Percentiles rank a stretch among this genome's conserved stretches.
Conservation (phyloP, 202 grass and related monocot species). For the Panicum hallii region DNA sequence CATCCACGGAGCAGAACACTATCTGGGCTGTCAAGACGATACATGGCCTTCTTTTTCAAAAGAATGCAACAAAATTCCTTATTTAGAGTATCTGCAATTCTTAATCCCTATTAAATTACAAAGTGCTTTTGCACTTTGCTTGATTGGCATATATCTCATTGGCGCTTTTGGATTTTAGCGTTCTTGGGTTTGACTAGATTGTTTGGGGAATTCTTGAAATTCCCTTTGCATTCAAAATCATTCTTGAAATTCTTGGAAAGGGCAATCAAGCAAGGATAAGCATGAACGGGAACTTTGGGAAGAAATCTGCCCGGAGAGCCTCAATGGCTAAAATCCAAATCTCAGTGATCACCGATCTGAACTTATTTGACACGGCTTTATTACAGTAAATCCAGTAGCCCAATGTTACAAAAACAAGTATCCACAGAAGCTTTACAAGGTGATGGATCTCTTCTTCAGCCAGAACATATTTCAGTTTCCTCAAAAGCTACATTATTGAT, state of each 20-base stretch:
- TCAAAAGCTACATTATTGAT: conserved; percentile 60
- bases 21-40: not conserved
- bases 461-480: conserved; percentile 34
- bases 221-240: not conserved
- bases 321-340: not conserved
- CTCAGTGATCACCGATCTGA: not conserved
- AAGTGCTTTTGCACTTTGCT: not conserved
- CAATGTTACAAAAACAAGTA: conserved; percentile 42
- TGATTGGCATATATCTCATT: not conserved
- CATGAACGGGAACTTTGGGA: not conserved
- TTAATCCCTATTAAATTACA: not conserved
- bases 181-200: not conserved
- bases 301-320: not conserved
- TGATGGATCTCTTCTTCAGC: conserved; percentile 21
- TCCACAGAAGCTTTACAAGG: conserved; percentile 40
- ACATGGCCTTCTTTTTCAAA: too few relatives aligned
- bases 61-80: too few relatives aligned
- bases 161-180: not conserved
- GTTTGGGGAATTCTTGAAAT: not conserved
- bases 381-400: conserved; percentile 21
- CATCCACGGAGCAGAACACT: too few relatives aligned
- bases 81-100: not conserved
- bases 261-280: not conserved
- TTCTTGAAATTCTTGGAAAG: not conserved
- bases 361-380: conserved; percentile 46